These are phyloP conservation scores for Spencermartinsiella europaea DNA, from an alignment of 805 yeast genomes.

Conservation along the genomic window DNA sequence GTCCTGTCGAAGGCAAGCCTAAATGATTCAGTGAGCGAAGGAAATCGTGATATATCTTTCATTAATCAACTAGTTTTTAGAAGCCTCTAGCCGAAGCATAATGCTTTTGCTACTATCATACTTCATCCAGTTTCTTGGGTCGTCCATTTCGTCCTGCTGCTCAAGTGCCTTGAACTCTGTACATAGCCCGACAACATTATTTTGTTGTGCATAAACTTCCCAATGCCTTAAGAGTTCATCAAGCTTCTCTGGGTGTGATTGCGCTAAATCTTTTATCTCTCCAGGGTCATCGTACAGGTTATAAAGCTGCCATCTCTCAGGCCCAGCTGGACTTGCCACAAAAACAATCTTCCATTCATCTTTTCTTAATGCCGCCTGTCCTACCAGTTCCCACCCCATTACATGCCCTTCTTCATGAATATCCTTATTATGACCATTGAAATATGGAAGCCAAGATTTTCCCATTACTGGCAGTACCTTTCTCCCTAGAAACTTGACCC, in stretches of 20 bases:
- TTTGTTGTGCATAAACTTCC: slow-evolving; percentile 43
- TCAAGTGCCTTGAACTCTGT: neutral
- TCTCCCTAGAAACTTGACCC: slow-evolving; percentile 36
- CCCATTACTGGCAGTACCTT: slow-evolving; percentile 43
- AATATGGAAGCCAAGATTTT: slow-evolving; percentile 40
- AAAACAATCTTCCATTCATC: slow-evolving; percentile 46
- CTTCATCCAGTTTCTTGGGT: slow-evolving; percentile 5
- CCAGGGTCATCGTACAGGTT: slow-evolving; percentile 42
- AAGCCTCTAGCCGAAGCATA: too few species aligned
- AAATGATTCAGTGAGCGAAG: too few species aligned
- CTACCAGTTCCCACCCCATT: slow-evolving; percentile 58
- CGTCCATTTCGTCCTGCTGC: slow-evolving; percentile 3
- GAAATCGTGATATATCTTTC: too few species aligned
- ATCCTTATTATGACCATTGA: neutral
- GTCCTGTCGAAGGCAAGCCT: too few species aligned
- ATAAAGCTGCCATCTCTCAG: slow-evolving; percentile 44
- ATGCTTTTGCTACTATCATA: too few species aligned
- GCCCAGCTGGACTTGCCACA: slow-evolving; percentile 46
- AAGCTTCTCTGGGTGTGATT: slow-evolving; percentile 33
- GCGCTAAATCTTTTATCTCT: slow-evolving; percentile 44
- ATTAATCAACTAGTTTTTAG: too few species aligned
- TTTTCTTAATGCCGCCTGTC: slow-evolving; percentile 50
- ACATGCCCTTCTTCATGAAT: too few species aligned
- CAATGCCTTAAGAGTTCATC: slow-evolving; percentile 45
- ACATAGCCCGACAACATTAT: slow-evolving; percentile 13